Evolutionary conservation across 164 flowering plant genomes (phyloP), one percentile per base, ranked within the genome.

Genomic region (Vitis rupestris): DNA sequence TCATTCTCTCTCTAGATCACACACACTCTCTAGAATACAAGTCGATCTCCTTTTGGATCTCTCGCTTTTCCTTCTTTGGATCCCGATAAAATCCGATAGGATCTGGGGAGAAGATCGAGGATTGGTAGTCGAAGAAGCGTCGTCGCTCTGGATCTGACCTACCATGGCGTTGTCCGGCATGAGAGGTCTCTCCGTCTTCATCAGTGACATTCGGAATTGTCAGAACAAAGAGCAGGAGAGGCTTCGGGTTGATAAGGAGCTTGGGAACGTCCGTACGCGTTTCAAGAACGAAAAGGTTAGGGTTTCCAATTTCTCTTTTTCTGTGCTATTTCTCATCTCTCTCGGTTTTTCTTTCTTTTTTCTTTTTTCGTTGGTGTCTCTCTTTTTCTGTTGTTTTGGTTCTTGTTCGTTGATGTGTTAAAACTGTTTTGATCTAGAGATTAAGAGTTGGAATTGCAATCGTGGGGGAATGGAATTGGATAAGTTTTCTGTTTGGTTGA

Each of bases 131-230:
- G 61, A 16, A 56, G 50, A 70, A 52, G 30, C 19, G 60, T 61
- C 29, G 52, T 23, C 8, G 59, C 23, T 48, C 68, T 80, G 85
- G 93, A 89, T 87, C 91, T 85, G 86, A 79, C 72, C 27, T 80
- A 75, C 65, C 75, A 91, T 91, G 97, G 94, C 98, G 81, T 76
- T 90, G 75, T 86, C 97, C 10, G 98, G 98, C 54, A 93, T 93
- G 98, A 80, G 98, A 83, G 98, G 98, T n/a, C 91, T 93, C 72
- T 93, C 98, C 64, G 95, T 93, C 50, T 93, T 93, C 85, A 93
- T 93, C 57, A 91, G 97, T 82, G 98, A 93, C 75, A 78, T 93
- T 56, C 88, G 98, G 0, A 93, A 93, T 81, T 91, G 98, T 75
- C 95, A 78, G 78, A 93, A 93, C 86, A 93, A 90, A 74, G 98